These are phyloP conservation scores for Besnoitia besnoiti DNA, from an alignment of 169 alveolate species.

Conservation along the genomic window DNA sequence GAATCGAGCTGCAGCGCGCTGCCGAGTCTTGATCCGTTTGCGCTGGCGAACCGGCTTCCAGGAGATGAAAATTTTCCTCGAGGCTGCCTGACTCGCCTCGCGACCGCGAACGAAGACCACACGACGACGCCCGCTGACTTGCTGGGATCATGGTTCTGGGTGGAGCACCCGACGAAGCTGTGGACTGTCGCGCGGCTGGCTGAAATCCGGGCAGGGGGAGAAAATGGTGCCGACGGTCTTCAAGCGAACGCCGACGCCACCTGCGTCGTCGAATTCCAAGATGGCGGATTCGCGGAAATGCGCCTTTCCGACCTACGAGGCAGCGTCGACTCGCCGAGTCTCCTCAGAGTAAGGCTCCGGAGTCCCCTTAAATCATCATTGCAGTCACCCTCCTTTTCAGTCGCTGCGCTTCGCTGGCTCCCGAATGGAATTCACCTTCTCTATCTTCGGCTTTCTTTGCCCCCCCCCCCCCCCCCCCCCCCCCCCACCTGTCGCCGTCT, in stretches of 20 bases:
- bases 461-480: neutral
- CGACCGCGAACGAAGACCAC: neutral
- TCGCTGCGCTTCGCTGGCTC: neutral
- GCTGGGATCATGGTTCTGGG: conserved; percentile 22
- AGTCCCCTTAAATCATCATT: too few relatives aligned
- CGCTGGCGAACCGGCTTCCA: too few relatives aligned
- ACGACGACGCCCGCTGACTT: neutral
- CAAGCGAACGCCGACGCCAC: neutral
- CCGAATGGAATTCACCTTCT: neutral
- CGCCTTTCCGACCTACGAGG: neutral
- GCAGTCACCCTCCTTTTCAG: neutral
- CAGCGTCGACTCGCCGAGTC: neutral
- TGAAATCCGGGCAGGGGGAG: neutral
- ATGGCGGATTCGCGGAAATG: conserved; percentile 14
- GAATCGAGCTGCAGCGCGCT: too few relatives aligned
- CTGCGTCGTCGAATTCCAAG: conserved; percentile 22
- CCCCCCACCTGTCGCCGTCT: too few relatives aligned
- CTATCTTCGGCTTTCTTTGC: neutral
- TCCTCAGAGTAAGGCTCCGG: neutral
- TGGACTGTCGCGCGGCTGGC: conserved; percentile 10
- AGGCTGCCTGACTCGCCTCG: neutral
- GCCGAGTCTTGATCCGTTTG: too few relatives aligned
- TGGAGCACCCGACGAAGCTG: neutral
- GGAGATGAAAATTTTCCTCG: neutral
- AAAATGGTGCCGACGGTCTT: neutral